Conservation (phyloP, 192 early-diverging fungal species). For the Thoreauomyces humboldtii region DNA sequence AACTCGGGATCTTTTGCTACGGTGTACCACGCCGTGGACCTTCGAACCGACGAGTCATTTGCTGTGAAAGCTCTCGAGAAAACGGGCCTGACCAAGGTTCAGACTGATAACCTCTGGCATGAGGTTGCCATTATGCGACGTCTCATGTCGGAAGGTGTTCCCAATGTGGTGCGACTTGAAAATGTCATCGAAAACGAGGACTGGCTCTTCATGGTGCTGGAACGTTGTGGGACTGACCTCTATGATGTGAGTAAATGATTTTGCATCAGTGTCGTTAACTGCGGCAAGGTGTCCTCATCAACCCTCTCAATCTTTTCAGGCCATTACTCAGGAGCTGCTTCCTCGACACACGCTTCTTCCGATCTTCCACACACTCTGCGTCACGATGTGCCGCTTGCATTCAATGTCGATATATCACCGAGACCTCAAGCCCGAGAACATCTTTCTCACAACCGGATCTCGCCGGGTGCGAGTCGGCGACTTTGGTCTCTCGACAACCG, state of each 20-base stretch:
- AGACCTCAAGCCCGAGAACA: conserved; percentile 95
- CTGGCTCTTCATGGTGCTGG: conserved; percentile 34
- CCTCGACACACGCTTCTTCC: conserved; percentile 25
- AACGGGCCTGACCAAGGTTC: conserved; percentile 29
- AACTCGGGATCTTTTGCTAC: conserved; percentile 48
- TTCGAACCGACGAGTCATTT: conserved; percentile 1
- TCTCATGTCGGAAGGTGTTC: conserved; percentile 1
- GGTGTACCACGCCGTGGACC: conserved; percentile 41
- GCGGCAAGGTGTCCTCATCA: not conserved
- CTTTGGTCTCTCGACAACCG: conserved; percentile 87
- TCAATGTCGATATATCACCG: conserved; percentile 80
- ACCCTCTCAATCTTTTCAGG: not conserved
- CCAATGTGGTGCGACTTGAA: conserved; percentile 20
- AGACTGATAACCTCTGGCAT: conserved; percentile 26
- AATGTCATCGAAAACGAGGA: conserved; percentile 22
- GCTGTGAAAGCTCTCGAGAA: conserved; percentile 50
- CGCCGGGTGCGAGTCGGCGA: conserved; percentile 78
- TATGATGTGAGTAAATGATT: conserved; percentile 35
- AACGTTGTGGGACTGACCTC: conserved; percentile 32
- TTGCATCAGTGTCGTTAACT: too few relatives aligned
- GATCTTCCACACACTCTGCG: conserved; percentile 17
- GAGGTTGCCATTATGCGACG: conserved; percentile 38
- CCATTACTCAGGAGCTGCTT: conserved; percentile 21
- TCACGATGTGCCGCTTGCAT: conserved; percentile 85
- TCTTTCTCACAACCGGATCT: conserved; percentile 48